phyloP scores from a whole-genome alignment of 257 asterid genomes.

The Cinchona pubescens region DNA sequence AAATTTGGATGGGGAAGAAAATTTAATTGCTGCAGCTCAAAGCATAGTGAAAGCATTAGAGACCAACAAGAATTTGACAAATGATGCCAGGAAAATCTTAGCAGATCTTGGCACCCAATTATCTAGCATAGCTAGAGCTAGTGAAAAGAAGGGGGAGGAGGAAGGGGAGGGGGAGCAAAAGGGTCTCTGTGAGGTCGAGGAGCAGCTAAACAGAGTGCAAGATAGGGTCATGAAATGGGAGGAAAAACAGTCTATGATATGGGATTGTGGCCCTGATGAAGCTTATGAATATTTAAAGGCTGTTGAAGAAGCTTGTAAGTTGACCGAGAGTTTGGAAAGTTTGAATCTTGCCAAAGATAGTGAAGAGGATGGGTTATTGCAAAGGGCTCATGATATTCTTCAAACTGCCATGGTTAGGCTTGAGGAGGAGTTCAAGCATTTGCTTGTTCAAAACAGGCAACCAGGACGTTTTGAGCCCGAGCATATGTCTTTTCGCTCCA shows the following conservation, averaged over 20 bases:
- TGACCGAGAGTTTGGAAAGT: constrained; percentile 56
- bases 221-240: constrained; percentile 74
- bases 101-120: constrained; percentile 71
- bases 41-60: constrained; percentile 56
- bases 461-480: constrained; percentile 89
- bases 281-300: constrained; percentile 61
- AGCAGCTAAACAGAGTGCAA: constrained; percentile 51
- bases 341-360: constrained; percentile 25
- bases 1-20: constrained; percentile 66
- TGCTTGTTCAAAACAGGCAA: constrained; percentile 75
- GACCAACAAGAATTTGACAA: constrained; percentile 42
- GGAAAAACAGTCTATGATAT: constrained; percentile 58
- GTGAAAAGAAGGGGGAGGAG: constrained; percentile 28
- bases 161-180: constrained; percentile 23
- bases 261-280: constrained; percentile 80
- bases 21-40: constrained; percentile 63
- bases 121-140: constrained; percentile 36
- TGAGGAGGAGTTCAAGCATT: constrained; percentile 79
- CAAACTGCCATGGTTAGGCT: constrained; percentile 86
- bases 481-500: constrained; percentile 80
- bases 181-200: constrained; percentile 47
- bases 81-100: constrained; percentile 51
- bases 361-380: constrained; percentile 40
- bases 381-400: constrained; percentile 63
- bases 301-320: constrained; percentile 60